Conservation (phyloP, 148 eudicot species). For the Camellia japonica region DNA sequence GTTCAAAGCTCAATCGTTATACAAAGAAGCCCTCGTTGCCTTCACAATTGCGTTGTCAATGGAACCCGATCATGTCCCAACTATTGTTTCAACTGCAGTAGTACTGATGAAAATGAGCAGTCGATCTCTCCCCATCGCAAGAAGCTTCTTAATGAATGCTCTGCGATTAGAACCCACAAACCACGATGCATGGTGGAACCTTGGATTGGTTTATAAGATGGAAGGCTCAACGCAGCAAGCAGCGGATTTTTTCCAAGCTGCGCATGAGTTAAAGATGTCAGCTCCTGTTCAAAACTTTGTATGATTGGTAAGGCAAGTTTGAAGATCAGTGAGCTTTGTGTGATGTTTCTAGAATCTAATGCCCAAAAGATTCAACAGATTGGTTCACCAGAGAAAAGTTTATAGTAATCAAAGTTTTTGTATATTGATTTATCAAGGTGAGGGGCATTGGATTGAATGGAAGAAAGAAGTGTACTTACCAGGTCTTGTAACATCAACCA, state of each 20-base stretch:
- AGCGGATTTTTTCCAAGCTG: slow-evolving; percentile 90
- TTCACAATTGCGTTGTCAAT: slow-evolving; percentile 62
- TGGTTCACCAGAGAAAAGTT: neutral
- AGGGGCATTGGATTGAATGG: too few species aligned
- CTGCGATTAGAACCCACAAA: slow-evolving; percentile 72
- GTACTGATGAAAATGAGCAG: slow-evolving; percentile 47
- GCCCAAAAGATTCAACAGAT: neutral
- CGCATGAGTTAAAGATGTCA: slow-evolving; percentile 70
- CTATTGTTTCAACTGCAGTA: slow-evolving; percentile 68
- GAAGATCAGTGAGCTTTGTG: too few species aligned
- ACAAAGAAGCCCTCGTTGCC: slow-evolving; percentile 66
- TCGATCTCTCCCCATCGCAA: slow-evolving; percentile 50
- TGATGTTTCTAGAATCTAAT: too few species aligned
- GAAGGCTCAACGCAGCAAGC: slow-evolving; percentile 80
- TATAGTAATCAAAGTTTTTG: too few species aligned
- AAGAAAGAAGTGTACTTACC: too few species aligned
- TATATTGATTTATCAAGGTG: too few species aligned
- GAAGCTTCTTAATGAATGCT: slow-evolving; percentile 76
- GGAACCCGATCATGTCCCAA: slow-evolving; percentile 71
- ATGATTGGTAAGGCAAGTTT: neutral
- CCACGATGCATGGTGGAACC: slow-evolving; percentile 74
- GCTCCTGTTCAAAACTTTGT: slow-evolving; percentile 61
- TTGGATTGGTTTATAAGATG: slow-evolving; percentile 62
- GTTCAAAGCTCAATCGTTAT: slow-evolving; percentile 37
- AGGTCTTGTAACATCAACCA: neutral